phyloP scores from a whole-genome alignment of 257 asterid genomes.

The Pogostemon cablin region DNA sequence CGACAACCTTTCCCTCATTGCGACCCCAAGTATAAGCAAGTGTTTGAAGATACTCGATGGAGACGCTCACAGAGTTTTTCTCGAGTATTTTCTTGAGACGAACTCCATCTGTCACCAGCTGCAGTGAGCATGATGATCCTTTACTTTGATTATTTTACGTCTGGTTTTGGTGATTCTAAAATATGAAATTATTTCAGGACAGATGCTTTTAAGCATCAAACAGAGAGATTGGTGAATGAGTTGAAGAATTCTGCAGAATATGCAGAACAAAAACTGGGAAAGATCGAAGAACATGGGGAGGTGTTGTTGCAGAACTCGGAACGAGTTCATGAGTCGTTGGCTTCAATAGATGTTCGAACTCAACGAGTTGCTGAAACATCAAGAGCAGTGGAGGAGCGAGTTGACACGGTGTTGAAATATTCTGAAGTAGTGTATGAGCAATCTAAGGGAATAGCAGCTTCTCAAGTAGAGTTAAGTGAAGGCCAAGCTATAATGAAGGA shows the following conservation, averaged over 20 bases:
- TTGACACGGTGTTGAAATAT: conserved; percentile 54
- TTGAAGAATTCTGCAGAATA: conserved; percentile 62
- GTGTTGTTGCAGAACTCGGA: conserved; percentile 46
- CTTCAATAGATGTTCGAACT: conserved; percentile 52
- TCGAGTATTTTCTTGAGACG: conserved; percentile 70
- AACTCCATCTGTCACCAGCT: conserved; percentile 83
- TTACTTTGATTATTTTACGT: neutral
- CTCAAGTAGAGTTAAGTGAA: conserved; percentile 60
- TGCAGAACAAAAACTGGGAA: conserved; percentile 61
- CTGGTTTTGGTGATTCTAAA: neutral
- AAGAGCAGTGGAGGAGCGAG: conserved; percentile 55
- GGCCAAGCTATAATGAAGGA: conserved; percentile 71
- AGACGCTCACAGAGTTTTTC: conserved; percentile 50
- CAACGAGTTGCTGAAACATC: conserved; percentile 57
- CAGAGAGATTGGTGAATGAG: conserved; percentile 80
- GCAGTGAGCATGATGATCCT: conserved; percentile 50
- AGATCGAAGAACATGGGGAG: conserved; percentile 60
- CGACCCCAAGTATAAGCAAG: conserved; percentile 44
- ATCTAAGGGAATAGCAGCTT: conserved; percentile 63
- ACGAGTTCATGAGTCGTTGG: conserved; percentile 58
- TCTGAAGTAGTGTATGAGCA: conserved; percentile 62
- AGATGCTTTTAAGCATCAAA: conserved; percentile 66
- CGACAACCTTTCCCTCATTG: conserved; percentile 66
- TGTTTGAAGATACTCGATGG: conserved; percentile 57
- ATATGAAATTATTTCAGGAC: conserved; percentile 44